These are phyloP conservation scores for Cyberlindnera mrakii DNA, from an alignment of 805 yeast species.

Conservation along the genomic window DNA sequence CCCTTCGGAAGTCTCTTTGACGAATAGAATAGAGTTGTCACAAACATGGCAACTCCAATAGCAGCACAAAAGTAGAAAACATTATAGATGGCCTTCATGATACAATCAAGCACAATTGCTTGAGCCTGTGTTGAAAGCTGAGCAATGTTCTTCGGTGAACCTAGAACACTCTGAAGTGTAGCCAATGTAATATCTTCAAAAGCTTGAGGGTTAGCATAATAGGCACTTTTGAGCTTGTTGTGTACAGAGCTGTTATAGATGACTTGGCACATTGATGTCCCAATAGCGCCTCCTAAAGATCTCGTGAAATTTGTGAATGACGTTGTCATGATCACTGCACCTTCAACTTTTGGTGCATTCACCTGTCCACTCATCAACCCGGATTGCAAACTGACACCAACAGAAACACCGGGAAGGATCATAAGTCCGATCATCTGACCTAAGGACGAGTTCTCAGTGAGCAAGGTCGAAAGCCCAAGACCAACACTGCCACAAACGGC, in stretches of 20 bases:
- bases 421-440: constrained; percentile 29
- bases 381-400: constrained; percentile 32
- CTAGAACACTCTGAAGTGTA: background rate
- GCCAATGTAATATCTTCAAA: constrained; percentile 1
- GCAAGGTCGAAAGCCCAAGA: constrained; percentile 27
- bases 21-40: constrained; percentile 33
- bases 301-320: constrained; percentile 36
- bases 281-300: constrained; percentile 36
- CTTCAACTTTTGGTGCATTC: constrained; percentile 42
- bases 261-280: constrained; percentile 32
- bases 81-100: constrained; percentile 34
- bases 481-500: constrained; percentile 28
- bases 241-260: constrained; percentile 29
- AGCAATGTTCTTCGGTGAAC: constrained; percentile 3
- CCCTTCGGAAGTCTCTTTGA: constrained; percentile 35
- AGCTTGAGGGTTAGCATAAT: background rate
- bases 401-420: constrained; percentile 32
- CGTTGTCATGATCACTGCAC: constrained; percentile 40
- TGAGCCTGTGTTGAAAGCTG: constrained; percentile 4
- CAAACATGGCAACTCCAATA: constrained; percentile 26
- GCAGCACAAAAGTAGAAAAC: constrained; percentile 37
- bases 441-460: constrained; percentile 25
- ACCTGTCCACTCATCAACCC: constrained; percentile 26
- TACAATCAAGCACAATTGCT: constrained; percentile 9
- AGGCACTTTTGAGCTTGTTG: constrained; percentile 9